These are phyloP conservation scores for Blastobotrys capitulatus DNA, from an alignment of 1,139 yeast species.

Conservation along the genomic window DNA sequence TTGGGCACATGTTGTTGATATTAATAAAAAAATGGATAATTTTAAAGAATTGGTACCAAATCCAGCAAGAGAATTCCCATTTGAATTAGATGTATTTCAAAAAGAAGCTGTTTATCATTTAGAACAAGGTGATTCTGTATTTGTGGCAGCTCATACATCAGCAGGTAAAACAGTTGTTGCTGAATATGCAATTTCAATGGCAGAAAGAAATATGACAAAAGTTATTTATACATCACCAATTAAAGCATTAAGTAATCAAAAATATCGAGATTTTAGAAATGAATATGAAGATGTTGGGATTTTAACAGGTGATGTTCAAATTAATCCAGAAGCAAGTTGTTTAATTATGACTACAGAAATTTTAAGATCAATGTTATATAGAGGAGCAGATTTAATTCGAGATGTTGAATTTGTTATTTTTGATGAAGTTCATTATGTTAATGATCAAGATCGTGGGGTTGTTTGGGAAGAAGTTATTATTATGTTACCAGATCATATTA, in stretches of 20 bases:
- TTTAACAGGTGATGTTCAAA: conserved; percentile 96
- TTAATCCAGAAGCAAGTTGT: conserved; percentile 95
- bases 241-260: conserved; percentile 88
- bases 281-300: conserved; percentile 90
- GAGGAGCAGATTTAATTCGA: conserved; percentile 93
- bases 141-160: conserved; percentile 96
- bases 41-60: conserved; percentile 85
- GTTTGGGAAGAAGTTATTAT: conserved; percentile 99
- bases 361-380: conserved; percentile 86
- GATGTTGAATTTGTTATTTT: conserved; percentile 97
- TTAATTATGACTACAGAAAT: conserved; percentile 97
- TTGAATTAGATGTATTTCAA: conserved; percentile 89
- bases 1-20: conserved; percentile 96
- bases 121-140: conserved; percentile 95
- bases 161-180: conserved; percentile 94
- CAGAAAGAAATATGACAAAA: conserved; percentile 82
- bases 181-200: conserved; percentile 92
- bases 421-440: conserved; percentile 96
- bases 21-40: conserved; percentile 76
- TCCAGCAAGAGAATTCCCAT: conserved; percentile 92
- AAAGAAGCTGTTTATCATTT: conserved; percentile 95
- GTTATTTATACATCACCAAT: conserved; percentile 92
- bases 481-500: conserved; percentile 93
- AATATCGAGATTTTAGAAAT: conserved; percentile 84
- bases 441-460: conserved; percentile 95